phyloP scores from a whole-genome alignment of 805 yeast species.

The Kluyveromyces lactis region DNA sequence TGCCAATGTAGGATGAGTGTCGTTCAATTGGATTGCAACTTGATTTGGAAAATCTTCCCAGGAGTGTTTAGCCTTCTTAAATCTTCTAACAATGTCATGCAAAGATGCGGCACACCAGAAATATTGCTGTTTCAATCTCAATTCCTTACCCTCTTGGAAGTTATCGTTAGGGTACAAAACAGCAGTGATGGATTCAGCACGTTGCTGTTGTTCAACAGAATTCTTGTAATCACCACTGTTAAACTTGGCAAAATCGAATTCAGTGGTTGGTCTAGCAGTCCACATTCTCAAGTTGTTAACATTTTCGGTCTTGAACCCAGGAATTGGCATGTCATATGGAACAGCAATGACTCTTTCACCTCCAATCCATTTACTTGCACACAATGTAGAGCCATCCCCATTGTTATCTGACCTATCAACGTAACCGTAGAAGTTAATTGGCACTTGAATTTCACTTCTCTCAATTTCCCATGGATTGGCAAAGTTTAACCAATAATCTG shows the following conservation, averaged over 20 bases:
- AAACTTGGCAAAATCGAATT: constrained; percentile 85
- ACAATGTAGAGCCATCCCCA: constrained; percentile 42
- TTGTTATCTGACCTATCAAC: constrained; percentile 48
- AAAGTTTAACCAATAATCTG: constrained; percentile 87
- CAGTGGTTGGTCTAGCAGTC: constrained; percentile 84
- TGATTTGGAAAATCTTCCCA: constrained; percentile 81
- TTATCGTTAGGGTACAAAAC: constrained; percentile 92
- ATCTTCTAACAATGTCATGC: constrained; percentile 84
- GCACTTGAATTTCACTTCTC: constrained; percentile 77
- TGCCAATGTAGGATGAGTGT: constrained; percentile 91
- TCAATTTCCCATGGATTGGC: constrained; percentile 93
- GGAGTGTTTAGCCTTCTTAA: constrained; percentile 65
- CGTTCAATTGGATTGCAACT: constrained; percentile 88
- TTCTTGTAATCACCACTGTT: constrained; percentile 84
- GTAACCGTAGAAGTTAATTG: constrained; percentile 83
- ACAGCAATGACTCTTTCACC: constrained; percentile 86
- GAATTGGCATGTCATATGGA: constrained; percentile 88
- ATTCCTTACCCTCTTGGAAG: constrained; percentile 83
- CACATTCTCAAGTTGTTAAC: constrained; percentile 87
- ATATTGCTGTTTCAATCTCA: constrained; percentile 89
- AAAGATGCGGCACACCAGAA: constrained; percentile 95
- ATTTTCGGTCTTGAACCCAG: constrained; percentile 75
- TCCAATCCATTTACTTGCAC: constrained; percentile 69
- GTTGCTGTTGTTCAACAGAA: constrained; percentile 77
- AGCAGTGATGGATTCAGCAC: constrained; percentile 87